phyloP scores from a whole-genome alignment of 768 basidiomycete species.

The Suillus luteus region DNA sequence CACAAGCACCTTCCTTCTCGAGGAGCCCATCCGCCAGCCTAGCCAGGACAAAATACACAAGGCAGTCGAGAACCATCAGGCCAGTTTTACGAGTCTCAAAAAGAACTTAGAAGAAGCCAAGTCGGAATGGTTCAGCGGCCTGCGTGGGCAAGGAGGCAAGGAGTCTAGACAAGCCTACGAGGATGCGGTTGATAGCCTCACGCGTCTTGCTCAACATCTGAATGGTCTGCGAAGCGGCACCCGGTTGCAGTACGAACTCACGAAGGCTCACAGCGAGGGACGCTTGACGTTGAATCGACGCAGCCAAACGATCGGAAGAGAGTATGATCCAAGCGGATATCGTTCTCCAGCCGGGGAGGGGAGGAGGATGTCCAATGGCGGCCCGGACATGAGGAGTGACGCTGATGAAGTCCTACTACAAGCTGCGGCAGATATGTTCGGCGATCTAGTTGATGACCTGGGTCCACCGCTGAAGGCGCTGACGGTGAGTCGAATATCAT shows the following conservation, averaged over 20 bases:
- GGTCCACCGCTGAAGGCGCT: conserved; percentile 76
- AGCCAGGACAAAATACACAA: conserved; percentile 67
- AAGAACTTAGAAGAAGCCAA: conserved; percentile 84
- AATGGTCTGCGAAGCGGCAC: conserved; percentile 87
- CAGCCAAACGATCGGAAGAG: conserved; percentile 21
- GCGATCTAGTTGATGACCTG: conserved; percentile 76
- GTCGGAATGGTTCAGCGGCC: conserved; percentile 66
- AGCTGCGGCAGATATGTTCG: conserved; percentile 74
- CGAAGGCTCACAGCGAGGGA: conserved; percentile 56
- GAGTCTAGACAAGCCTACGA: conserved; percentile 66
- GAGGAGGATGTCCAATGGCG: conserved; percentile 30
- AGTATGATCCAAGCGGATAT: conserved; percentile 12
- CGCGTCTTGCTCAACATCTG: conserved; percentile 90
- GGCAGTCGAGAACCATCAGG: conserved; percentile 84
- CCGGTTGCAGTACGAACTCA: conserved; percentile 79
- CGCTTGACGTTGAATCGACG: conserved; percentile 38
- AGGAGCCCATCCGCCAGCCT: conserved; percentile 58
- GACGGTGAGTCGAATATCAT: conserved; percentile 50
- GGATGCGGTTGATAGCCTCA: conserved; percentile 84
- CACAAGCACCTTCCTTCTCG: conserved; percentile 83
- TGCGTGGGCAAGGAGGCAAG: conserved; percentile 27
- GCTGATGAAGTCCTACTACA: conserved; percentile 38
- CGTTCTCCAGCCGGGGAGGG: conserved; percentile 19
- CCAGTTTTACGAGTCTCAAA: conserved; percentile 87
- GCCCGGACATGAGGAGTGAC: conserved; percentile 43